Base-by-base conservation (phyloP, 179 eudicot genomes). In the Spergularia azorica region DNA sequence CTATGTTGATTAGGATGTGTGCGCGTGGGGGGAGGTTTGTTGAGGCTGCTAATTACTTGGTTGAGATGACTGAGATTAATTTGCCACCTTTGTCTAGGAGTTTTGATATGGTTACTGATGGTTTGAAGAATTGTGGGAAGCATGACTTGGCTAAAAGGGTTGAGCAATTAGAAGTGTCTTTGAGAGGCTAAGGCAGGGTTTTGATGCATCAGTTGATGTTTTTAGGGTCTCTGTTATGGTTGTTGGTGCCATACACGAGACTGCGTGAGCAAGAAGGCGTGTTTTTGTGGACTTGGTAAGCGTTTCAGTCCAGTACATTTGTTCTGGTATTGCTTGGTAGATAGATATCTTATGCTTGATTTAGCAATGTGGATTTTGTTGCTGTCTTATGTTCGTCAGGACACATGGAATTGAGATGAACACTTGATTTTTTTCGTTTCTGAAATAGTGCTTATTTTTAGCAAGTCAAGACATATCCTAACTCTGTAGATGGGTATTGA, bases 101-200 rank as follows among this genome's bases (percentile, higher is more conserved):
- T 77, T 95, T 95, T 83, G 98, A 93, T 83, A 88, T 93, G 97
- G 95, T 95, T 46, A 90, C 97, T 69, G 98, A 95, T 85, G 98
- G 98, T 16, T 86, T 95, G 81, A 95, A 90, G 90, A 88, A 93
- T 51, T 85, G 91, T 73, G 98, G 98, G 84, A 91, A 93, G 82
- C 98, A 91, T 80, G 97, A 95, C 70, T 79, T 95, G 73, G 98
- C 97, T 75, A 82, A 87, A 87, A 86, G 88, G 82, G 91, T 95
- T 16, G 95, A 95, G 82, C 90, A 93, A 72, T 76, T 95, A 72
- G 97, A 95, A 80, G 88, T 95, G 72, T 91, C 97, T 73, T 80
- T 43, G 48, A 43, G 48, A 43, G 48, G 48, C 61, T 90, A 2
- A 82, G 94, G 32, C 32, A 67, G 90, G 95, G 63, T 74, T 60